Evolutionary conservation across 164 flowering plant genomes (phyloP), one percentile per base, ranked within the genome.

Genomic region (Platanus orientalis): DNA sequence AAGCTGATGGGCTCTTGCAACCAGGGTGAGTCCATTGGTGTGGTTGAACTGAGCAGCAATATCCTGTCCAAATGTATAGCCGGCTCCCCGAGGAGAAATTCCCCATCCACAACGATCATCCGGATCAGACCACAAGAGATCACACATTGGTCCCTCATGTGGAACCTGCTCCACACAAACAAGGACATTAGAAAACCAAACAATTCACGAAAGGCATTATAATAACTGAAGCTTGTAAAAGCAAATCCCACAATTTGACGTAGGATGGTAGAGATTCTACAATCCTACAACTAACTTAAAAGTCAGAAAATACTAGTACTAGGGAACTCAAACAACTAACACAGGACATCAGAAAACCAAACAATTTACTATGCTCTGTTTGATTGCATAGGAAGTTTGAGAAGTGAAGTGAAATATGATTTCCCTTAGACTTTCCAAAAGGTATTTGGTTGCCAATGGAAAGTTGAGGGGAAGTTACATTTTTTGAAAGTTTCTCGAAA

Each of bases 111-210:
- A 80, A 16, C 81, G 73, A 52, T 77, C 81, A 60, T 80, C 83
- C 10, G 81, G 81, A 54, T 80, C 81, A 39, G 79, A 80, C 81
- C 83, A 80, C 47, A 80, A 55, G 32, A 80, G 81, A 70, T 80
- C 83, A 47, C 83, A 80, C 83, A 80, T 80, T 34, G 83, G 83
- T 25, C 83, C 81, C 63, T 80, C 83, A 60, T 80, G 83, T 16
- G 83, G 83, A 67, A 79, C 82, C 82, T 79, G 40, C 49, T 44
- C 20, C 26, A 13, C 65, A 30, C 40, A 58, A 13, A 62, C 7
- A 32, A 45, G 28, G 40, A 45, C n/a, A 58, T 54, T 7, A 23
- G 28, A 61, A 56, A 30, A 16, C 24, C 21, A 4, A 61, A 36
- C 3, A 21, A 51, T 20, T 2, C 2, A 51, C 6, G 16, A n/a